A percentile compares a stretch with the other conserved stretches of the same genome.
Evolutionary conservation across 352 stramenopile genomes (phyloP).

Genomic region (Pythium guiyangense): DNA sequence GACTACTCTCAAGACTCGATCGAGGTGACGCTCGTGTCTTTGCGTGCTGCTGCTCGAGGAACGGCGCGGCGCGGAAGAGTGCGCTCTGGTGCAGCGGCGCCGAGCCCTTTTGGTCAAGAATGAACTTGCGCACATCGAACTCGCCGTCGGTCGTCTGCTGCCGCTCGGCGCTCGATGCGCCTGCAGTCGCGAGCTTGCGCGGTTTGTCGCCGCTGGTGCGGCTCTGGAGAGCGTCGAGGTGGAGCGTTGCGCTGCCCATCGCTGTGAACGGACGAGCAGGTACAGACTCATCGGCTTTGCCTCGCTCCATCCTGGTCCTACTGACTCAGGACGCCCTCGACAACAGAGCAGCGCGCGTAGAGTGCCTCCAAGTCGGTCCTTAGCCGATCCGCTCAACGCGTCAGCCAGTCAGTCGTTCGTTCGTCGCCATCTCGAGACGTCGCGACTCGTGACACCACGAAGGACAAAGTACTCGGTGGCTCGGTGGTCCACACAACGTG

Average conservation of each 20-base stretch:
- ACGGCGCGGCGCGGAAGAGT: conserved; percentile 42
- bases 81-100: conserved; percentile 52
- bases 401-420: no score
- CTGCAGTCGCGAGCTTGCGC: conserved; percentile 4
- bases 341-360: no score
- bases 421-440: no score
- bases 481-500: no score
- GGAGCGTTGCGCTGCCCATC: conserved; percentile 25
- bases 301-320: background rate
- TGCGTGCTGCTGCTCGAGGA: conserved; percentile 10
- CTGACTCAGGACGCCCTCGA: background rate
- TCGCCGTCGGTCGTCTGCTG: conserved; percentile 15
- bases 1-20: background rate
- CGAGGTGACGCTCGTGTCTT: conserved; percentile 3
- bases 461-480: no score
- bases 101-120: conserved; percentile 51
- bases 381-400: no score
- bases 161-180: background rate
- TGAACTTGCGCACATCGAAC: conserved; percentile 63
- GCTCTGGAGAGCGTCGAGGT: conserved; percentile 19
- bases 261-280: conserved; percentile 27
- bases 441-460: no score
- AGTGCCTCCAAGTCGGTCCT: background rate
- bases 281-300: background rate
- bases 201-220: conserved; percentile 8